Evolutionary conservation across 129 eudicot species (phyloP), one percentile per base, ranked within the genome.

Genomic region (Erigeron canadensis): DNA sequence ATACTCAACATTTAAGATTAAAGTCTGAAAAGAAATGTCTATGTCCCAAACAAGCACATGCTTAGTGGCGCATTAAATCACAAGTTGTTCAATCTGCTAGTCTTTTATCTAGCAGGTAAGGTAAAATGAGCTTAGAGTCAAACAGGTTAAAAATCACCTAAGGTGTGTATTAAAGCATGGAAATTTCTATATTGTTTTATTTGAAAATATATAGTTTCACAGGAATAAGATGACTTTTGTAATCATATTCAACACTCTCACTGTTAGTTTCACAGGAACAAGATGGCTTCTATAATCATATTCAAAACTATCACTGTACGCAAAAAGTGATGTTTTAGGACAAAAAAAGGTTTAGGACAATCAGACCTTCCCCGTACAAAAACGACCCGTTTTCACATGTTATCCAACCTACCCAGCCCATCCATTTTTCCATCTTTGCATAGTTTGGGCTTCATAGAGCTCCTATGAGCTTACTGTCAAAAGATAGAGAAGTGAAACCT

Each of bases 351-450:
- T 60, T 60, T 37, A 17, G 15, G 17, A 11, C 40, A 12, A 61
- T n/a, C 13, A 37, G 47, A 62, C 44, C 47, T 18, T 2, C n/a
- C 22, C 58, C 16, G 4, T 18, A 51, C 10, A 7, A 37, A n/a
- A 51, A 6, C 50, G 39, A 70, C 58, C 59, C 5, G 12, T 28
- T 28, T 28, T 28, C 34, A 28, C 34, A 28, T 28, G 34, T 55
- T 70, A 65, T 9, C 70, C 70, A 11, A 43, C 50, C 70, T 21
- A 51, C 22, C 57, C 8, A 41, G 16, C 19, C 58, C n/a, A 5
- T 38, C 66, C 65, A 55, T 41, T 70, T 54, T 40, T 2, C 75
- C 50, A 51, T 13, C 62, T 51, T n/a, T n/a, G 10, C 55, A 69
- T 22, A 40, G 69, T n/a, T 13, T 74, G 43, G 43, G 69, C 17